These are phyloP conservation scores for Podospora fimiseda DNA, from an alignment of 495 filamentous ascomycete species.

Conservation along the genomic window DNA sequence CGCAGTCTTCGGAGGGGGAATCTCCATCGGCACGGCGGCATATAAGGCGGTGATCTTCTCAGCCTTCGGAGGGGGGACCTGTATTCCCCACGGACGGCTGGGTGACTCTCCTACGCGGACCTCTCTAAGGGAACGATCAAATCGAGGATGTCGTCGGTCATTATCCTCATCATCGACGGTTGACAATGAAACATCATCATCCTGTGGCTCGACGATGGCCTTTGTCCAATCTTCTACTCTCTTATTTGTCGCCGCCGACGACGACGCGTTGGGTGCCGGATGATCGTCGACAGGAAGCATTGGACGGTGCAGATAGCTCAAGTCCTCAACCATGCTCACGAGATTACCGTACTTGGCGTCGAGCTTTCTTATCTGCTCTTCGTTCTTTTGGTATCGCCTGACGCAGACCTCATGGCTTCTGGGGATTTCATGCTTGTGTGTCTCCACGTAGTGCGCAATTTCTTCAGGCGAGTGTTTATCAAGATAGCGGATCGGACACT, in stretches of 20 bases:
- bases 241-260: conserved; percentile 54
- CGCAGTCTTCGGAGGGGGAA: too few relatives aligned
- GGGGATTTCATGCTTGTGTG: conserved; percentile 87
- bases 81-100: conserved; percentile 85
- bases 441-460: conserved; percentile 81
- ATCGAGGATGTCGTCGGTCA: conserved; percentile 48
- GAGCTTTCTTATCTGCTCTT: conserved; percentile 70
- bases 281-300: conserved; percentile 48
- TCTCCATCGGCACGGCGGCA: too few relatives aligned
- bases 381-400: conserved; percentile 75
- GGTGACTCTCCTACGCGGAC: conserved; percentile 84
- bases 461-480: conserved; percentile 88
- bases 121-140: conserved; percentile 75
- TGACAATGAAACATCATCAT: conserved; percentile 22
- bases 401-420: conserved; percentile 88
- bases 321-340: conserved; percentile 81
- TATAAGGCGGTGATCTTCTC: too few relatives aligned
- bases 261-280: too few relatives aligned
- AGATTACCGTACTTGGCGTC: conserved; percentile 89
- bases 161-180: conserved; percentile 29
- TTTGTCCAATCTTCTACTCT: conserved; percentile 78
- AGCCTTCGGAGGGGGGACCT: conserved; percentile 47
- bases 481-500: conserved; percentile 84
- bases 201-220: conserved; percentile 48
- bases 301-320: conserved; percentile 75